Evolutionary conservation across 106 monocot species (phyloP).

Genomic region (Allium fistulosum): DNA sequence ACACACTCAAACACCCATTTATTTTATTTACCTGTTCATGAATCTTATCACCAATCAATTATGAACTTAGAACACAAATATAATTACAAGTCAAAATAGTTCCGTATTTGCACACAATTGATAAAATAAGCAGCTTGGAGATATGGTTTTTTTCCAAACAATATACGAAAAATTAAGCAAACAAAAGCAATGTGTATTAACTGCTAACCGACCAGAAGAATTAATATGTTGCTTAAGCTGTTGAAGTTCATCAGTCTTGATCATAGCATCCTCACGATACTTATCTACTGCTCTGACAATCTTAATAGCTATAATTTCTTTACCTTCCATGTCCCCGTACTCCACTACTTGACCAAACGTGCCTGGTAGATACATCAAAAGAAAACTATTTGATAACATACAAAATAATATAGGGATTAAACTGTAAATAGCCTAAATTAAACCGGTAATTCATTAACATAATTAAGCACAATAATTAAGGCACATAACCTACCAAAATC

Average conservation of each 20-base stretch:
- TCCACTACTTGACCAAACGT: conserved; percentile 73
- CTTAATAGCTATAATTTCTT: conserved; percentile 75
- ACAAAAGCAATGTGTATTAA: neutral
- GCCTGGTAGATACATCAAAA: conserved; percentile 18
- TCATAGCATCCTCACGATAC: conserved; percentile 64
- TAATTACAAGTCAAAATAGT: conserved; percentile 99
- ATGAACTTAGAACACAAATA: conserved; percentile 97
- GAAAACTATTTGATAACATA: neutral
- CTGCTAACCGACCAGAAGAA: conserved; percentile 25
- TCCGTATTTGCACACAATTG: conserved; percentile 99
- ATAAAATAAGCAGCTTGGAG: conserved; percentile 28
- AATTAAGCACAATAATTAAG: too few relatives aligned
- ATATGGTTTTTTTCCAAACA: neutral
- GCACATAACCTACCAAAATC: too few relatives aligned
- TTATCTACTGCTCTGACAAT: conserved; percentile 46
- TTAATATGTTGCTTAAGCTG: conserved; percentile 36
- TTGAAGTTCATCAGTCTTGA: conserved; percentile 58
- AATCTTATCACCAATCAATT: conserved; percentile 36
- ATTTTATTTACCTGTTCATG: neutral
- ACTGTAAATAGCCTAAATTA: too few relatives aligned
- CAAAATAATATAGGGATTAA: neutral
- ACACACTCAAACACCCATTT: conserved; percentile 17
- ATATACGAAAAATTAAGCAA: neutral
- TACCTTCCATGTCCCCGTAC: conserved; percentile 60
- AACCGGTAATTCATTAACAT: too few relatives aligned